Conservation (phyloP, 1,284 basidiomycete genomes). For the Rhodotorula sp. region DNA sequence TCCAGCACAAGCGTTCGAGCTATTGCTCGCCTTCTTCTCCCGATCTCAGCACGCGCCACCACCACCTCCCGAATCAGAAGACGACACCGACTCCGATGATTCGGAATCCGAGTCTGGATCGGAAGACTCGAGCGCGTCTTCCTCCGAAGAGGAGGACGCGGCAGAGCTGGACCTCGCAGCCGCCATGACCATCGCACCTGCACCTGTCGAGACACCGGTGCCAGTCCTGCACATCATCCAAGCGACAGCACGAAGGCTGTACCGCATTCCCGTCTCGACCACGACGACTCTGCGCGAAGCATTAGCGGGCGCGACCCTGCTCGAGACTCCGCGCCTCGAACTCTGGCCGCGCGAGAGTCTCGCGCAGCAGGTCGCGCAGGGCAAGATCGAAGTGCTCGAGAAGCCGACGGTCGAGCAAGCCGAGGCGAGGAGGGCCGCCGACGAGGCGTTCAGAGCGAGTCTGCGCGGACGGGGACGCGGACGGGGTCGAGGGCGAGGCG, state of each 20-base stretch:
- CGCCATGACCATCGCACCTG: no score
- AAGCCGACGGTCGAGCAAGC: conserved; percentile 17
- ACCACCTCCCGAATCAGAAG: not conserved
- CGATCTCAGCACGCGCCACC: conserved; percentile 1
- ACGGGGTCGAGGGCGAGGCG: not conserved
- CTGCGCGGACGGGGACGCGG: conserved; percentile 10
- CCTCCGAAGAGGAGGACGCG: not conserved
- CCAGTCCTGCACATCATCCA: not conserved
- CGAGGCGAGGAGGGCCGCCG: conserved; percentile 5
- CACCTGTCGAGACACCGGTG: not conserved
- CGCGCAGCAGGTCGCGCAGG: conserved; percentile 16
- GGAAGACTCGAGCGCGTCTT: not conserved
- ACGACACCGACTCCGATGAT: not conserved
- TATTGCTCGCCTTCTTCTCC: conserved; percentile 30
- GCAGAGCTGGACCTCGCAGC: not conserved
- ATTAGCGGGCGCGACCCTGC: conserved; percentile 22
- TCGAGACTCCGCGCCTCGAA: conserved; percentile 38
- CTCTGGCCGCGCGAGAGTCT: conserved; percentile 33
- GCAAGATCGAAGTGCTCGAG: conserved; percentile 26
- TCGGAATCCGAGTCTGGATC: not conserved
- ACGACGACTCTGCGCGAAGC: conserved; percentile 17
- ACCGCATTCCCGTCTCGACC: conserved; percentile 1
- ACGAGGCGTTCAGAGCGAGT: not conserved
- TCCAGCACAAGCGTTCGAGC: conserved; percentile 18
- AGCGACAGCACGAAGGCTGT: not conserved